Percentiles rank a stretch among this genome's conserved stretches.
phyloP scores from a whole-genome alignment of 768 basidiomycete genomes.

The Tephrocybe sp. region DNA sequence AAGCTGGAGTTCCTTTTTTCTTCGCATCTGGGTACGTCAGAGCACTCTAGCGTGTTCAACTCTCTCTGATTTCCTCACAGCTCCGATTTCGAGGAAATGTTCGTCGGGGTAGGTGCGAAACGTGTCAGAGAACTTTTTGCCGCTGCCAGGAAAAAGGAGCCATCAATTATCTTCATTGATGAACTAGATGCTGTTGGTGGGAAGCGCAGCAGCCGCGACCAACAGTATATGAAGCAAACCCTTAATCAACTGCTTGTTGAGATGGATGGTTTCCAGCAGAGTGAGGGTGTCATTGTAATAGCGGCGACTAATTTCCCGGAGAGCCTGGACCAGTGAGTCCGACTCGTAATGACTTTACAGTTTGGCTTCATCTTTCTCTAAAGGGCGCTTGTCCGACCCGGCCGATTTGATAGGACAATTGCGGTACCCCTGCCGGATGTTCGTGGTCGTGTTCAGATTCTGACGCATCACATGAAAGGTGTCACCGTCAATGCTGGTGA shows the following conservation, averaged over 20 bases:
- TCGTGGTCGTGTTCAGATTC: slow-evolving; percentile 88
- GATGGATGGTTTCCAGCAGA: slow-evolving; percentile 94
- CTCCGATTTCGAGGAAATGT: slow-evolving; percentile 98
- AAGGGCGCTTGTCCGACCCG: slow-evolving; percentile 93
- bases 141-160: slow-evolving; percentile 89
- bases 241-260: slow-evolving; percentile 96
- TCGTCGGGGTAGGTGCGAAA: slow-evolving; percentile 92
- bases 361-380: slow-evolving; percentile 6
- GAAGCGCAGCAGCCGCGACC: slow-evolving; percentile 78
- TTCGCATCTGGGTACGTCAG: slow-evolving; percentile 81
- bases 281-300: slow-evolving; percentile 92
- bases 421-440: slow-evolving; percentile 95
- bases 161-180: slow-evolving; percentile 98
- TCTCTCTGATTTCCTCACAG: slow-evolving; percentile 32
- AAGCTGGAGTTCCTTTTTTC: slow-evolving; percentile 97
- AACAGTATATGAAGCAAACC: slow-evolving; percentile 91
- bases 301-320: slow-evolving; percentile 98
- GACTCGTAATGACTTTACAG: background rate
- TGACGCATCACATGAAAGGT: slow-evolving; percentile 86
- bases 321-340: slow-evolving; percentile 78
- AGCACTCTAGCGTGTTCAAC: slow-evolving; percentile 1
- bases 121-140: slow-evolving; percentile 94
- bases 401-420: slow-evolving; percentile 92
- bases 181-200: slow-evolving; percentile 93
- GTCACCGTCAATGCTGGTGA: slow-evolving; percentile 62